Conservation (phyloP, 208 protist species). For the Crithidia fasciculata region DNA sequence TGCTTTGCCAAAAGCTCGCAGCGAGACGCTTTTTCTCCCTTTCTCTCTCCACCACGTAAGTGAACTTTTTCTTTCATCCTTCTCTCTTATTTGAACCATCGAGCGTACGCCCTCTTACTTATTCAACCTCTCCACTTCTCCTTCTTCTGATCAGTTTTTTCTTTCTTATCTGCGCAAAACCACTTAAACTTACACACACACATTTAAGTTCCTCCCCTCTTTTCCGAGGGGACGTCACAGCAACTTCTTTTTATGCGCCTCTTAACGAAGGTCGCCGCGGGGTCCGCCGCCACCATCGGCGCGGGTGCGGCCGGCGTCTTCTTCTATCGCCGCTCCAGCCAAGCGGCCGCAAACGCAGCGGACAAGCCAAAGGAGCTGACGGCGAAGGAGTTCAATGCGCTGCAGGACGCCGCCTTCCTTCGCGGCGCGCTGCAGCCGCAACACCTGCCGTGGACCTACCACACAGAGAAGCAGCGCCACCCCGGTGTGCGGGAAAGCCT, state of each 20-base stretch:
- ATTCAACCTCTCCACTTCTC: background rate
- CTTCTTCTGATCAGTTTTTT: background rate
- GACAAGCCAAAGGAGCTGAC: constrained; percentile 36
- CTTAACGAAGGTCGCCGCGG: constrained; percentile 23
- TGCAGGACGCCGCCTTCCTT: constrained; percentile 57
- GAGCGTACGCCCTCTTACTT: background rate
- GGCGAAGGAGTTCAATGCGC: constrained; percentile 68
- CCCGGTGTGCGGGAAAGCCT: constrained; percentile 15
- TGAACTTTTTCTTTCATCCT: too few relatives aligned
- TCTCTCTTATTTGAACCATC: too few relatives aligned
- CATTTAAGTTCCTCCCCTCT: background rate
- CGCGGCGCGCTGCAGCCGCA: constrained; percentile 40
- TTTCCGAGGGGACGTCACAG: background rate
- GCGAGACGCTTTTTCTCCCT: constrained; percentile 10
- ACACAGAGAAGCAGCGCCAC: constrained; percentile 19
- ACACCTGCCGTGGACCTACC: constrained; percentile 62
- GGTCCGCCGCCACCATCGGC: constrained; percentile 14
- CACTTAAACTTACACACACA: background rate
- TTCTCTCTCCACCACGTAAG: background rate
- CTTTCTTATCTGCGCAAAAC: background rate
- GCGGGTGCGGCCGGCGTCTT: constrained; percentile 14
- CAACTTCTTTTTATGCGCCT: constrained; percentile 15
- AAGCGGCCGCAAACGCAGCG: background rate
- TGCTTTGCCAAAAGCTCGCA: background rate
- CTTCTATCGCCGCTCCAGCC: constrained; percentile 15